A percentile compares a stretch with the other conserved stretches of the same genome.
Evolutionary conservation across 2,329 filamentous ascomycete species (phyloP).

Genomic region (Lecanicillium sp.): DNA sequence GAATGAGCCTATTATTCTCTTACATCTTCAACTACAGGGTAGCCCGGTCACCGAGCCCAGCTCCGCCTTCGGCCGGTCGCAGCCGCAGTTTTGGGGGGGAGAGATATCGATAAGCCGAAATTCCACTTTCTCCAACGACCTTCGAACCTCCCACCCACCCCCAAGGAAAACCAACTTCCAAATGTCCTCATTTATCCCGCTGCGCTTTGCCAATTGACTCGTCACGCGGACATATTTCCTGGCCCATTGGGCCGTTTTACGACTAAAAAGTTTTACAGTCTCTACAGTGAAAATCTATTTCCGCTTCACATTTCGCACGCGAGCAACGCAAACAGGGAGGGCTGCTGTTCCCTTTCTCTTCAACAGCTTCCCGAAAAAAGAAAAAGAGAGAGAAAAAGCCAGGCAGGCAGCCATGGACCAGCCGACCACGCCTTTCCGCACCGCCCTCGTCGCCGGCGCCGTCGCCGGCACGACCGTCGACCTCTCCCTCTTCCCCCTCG

Average conservation of each 20-base stretch:
- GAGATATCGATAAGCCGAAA: conserved; percentile 9
- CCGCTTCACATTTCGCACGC: too few relatives aligned
- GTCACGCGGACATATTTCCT: background rate
- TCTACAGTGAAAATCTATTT: too few relatives aligned
- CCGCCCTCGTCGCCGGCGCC: conserved; percentile 71
- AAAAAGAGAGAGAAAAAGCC: background rate
- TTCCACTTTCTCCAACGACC: conserved; percentile 6
- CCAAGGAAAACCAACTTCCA: background rate
- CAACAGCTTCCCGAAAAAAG: background rate
- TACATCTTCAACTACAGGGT: background rate
- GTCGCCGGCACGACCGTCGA: conserved; percentile 94
- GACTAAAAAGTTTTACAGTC: too few relatives aligned
- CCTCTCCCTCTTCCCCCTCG: conserved; percentile 93
- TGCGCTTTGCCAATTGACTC: background rate
- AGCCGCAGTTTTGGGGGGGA: background rate
- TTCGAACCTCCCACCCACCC: too few relatives aligned
- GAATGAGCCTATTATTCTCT: too few relatives aligned
- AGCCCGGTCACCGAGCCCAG: conserved; percentile 2
- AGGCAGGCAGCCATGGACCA: conserved; percentile 16
- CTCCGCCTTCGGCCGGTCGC: background rate
- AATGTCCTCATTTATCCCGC: background rate
- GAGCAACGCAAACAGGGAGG: too few relatives aligned
- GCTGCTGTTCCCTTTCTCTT: background rate
- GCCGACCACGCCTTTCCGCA: conserved; percentile 44
- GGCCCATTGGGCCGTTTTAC: background rate